phyloP scores from a whole-genome alignment of 2,329 filamentous ascomycete genomes.

The Hypocrella siamensis region DNA sequence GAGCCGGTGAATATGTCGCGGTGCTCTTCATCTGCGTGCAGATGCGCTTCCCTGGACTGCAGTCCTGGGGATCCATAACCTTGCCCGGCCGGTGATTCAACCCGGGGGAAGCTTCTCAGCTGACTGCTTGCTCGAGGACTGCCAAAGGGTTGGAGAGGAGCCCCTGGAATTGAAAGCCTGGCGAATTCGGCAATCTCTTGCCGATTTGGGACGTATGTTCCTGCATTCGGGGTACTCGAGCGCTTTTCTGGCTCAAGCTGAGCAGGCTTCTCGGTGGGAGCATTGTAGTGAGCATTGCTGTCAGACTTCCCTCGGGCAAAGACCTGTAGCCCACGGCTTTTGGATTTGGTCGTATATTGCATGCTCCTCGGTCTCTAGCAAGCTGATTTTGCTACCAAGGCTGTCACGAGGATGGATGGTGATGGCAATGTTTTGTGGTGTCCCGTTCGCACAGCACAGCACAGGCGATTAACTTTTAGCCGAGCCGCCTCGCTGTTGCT shows the following conservation, averaged over 20 bases:
- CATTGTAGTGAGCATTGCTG: conserved; percentile 8
- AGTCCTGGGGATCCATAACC: conserved; percentile 6
- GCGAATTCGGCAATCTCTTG: conserved; percentile 17
- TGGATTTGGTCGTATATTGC: conserved; percentile 15
- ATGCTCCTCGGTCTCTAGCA: no score
- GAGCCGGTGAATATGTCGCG: conserved; percentile 20
- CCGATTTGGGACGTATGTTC: conserved; percentile 8
- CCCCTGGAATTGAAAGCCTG: conserved; percentile 18
- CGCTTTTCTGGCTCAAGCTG: conserved; percentile 7
- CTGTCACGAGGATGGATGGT: not conserved
- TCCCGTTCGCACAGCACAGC: no score
- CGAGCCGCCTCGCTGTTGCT: no score
- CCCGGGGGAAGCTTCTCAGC: conserved; percentile 7
- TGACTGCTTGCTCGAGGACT: conserved; percentile 2
- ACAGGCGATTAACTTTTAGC: no score
- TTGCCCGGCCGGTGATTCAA: conserved; percentile 7
- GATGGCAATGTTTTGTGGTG: not conserved
- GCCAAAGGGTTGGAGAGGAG: conserved; percentile 6
- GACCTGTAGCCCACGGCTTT: conserved; percentile 13
- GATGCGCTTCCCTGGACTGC: conserved; percentile 2
- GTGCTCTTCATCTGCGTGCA: conserved; percentile 1
- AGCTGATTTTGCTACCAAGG: not conserved
- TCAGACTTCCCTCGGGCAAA: conserved; percentile 15
- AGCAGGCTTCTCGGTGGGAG: conserved; percentile 5
- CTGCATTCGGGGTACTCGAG: conserved; percentile 6